Base-by-base conservation (phyloP, 2,329 filamentous ascomycete species). In the Nannizziopsis barbatae region DNA sequence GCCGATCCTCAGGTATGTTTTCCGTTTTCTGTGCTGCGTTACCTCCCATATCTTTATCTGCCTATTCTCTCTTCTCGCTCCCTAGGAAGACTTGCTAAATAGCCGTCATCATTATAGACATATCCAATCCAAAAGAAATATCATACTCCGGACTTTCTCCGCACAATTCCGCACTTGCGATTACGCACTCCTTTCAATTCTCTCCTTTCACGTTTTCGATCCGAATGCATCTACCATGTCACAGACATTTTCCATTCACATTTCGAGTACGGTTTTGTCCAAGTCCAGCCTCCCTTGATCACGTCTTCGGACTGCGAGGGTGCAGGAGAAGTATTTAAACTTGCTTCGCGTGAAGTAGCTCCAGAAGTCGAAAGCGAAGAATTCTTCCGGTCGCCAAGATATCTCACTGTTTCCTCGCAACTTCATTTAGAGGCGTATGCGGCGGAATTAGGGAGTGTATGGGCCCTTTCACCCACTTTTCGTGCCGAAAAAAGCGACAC, bases 301-400 rank as follows among this genome's bases (percentile, higher is more conserved):
- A 96, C 92, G 1, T 95, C 90, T 0, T 95, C 90, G 0, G 92
- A 98, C 60, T 98, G 92, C 60, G 92, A 98, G 70, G 92, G 92
- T 3, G 92, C 89, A 1, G 92, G 92, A 0, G 89, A 96, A 63
- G 90, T 93, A 14, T 98, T 98, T 60, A 79, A 80, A 8, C 71
- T 96, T 33, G 63, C 72, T 15, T 72, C 77, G 17, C 63, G 66
- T 30, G 60, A 66, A 49, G 56, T 64, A 5, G 52, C 59, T 31
- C 45, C 51, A 41, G 49, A 60, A 57, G 31, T 52, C 66, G 64
- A 69, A 58, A 60, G 57, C 14, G 71, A 75, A 12, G 66, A 74
- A 45, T 96, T 95, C 70, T 98, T 96, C 66, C 79, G 80, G 27
- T 73, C 80, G 15, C 79, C 83, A n/a, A 95, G 95, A 66, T 96